Percentiles rank a stretch among this genome's conserved stretches.
These are phyloP conservation scores for Tagetes patula DNA, from an alignment of 129 eudicot genomes.

Conservation along the genomic window DNA sequence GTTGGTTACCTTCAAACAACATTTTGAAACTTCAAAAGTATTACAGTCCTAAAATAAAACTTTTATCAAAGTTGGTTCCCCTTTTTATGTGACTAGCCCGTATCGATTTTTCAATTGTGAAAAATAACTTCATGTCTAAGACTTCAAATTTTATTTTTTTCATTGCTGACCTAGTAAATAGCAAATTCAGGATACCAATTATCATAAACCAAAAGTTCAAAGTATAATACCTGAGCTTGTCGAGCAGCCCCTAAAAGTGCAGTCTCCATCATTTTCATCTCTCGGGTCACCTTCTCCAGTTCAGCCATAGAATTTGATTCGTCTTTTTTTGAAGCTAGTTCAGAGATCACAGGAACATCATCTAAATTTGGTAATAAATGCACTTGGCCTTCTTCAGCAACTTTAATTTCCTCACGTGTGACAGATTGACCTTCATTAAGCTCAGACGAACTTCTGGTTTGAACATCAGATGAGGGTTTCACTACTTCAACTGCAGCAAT, in stretches of 20 bases:
- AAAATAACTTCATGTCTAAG: slow-evolving; percentile 8
- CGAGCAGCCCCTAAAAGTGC: slow-evolving; percentile 90
- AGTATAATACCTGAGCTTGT: slow-evolving; percentile 66
- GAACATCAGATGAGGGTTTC: slow-evolving; percentile 31
- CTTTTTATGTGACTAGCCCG: not conserved
- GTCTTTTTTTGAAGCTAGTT: slow-evolving; percentile 34
- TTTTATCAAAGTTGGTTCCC: not conserved
- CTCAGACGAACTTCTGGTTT: slow-evolving; percentile 36
- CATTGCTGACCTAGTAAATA: slow-evolving; percentile 7
- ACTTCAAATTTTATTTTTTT: slow-evolving; percentile 14
- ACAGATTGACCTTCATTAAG: slow-evolving; percentile 32
- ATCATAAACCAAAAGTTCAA: not conserved
- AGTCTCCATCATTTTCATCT: slow-evolving; percentile 93
- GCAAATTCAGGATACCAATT: slow-evolving; percentile 9
- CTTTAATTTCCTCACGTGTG: slow-evolving; percentile 31
- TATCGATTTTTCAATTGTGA: not conserved
- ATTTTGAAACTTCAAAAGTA: not conserved
- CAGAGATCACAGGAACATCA: slow-evolving; percentile 41
- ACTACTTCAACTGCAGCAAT: slow-evolving; percentile 37
- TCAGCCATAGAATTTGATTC: slow-evolving; percentile 43
- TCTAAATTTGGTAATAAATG: slow-evolving; percentile 31
- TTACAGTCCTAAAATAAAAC: not conserved
- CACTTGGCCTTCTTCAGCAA: slow-evolving; percentile 36
- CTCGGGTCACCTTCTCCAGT: slow-evolving; percentile 72
- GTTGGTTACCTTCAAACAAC: not conserved